Evolutionary conservation across 352 stramenopile species (phyloP), one percentile per base, ranked within the genome.

Genomic region (Phytopythium chamaehyphon): DNA sequence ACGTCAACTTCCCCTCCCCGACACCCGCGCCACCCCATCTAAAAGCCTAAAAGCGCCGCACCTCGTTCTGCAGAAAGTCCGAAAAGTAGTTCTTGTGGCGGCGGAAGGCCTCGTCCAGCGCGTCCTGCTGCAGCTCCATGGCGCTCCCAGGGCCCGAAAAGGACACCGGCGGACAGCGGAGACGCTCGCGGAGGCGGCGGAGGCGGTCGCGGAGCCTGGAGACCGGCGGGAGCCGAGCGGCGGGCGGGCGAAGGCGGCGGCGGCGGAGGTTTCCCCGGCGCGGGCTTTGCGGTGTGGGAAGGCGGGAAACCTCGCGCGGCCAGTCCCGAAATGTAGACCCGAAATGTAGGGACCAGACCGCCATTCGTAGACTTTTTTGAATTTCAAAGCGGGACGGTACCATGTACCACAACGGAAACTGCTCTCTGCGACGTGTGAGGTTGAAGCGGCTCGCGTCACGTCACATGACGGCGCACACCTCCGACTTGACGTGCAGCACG

Each of bases 61-160:
- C 84, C 35, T 93, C 80, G 48, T 86, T 89, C 52, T 78, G 69
- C 10, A 95, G 58, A 47, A 93, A 95, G 47, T 77, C 58, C 57
- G 86, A 74, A 58, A 95, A 95, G 69, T 95, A 95, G 62, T 87
- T 88, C 58, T 95, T 91, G 71, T 95, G 74, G 50, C 84, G 82
- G 46, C 83, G 82, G 60, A 91, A 90, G 49, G 79, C 78, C 60
- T 94, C 84, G 62, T 94, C 84, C 54, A 89, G 62, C 53, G 78
- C 78, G 58, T 92, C 82, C 64, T 92, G 82, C 62, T 89, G 80
- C 60, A 90, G 73, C 48, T 90, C 82, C 79, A 90, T 90, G 46
- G 65, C 48, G 46, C 26, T 36, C 18, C 26, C 28, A n/a, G 18
- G 24, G 26, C 5, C 18, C 6, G 6, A 8, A 26, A n/a, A n/a